Evolutionary conservation across 2,329 filamentous ascomycete species (phyloP).

Genomic region (Biscogniauxia mediterranea): DNA sequence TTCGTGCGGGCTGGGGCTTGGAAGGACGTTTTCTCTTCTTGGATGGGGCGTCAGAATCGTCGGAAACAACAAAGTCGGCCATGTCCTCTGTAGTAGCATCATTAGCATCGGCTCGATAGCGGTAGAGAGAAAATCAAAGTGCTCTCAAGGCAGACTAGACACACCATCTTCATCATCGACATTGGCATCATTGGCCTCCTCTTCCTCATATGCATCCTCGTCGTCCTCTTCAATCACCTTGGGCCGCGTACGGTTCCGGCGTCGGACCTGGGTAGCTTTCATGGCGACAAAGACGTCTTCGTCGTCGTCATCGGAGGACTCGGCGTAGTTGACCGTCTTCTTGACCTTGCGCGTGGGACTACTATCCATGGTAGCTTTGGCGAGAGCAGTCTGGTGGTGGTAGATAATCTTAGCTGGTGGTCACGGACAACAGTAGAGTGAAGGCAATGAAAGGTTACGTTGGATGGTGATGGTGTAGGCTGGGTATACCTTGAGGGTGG

Average conservation of each 20-base stretch:
- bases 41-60: conserved; percentile 74
- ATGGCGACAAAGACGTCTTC: conserved; percentile 63
- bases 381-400: conserved; percentile 40
- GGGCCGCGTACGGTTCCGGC: conserved; percentile 50
- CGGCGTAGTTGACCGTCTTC: conserved; percentile 73
- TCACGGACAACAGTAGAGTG: conserved; percentile 39
- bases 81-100: conserved; percentile 55
- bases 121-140: conserved; percentile 6
- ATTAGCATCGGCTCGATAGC: not conserved
- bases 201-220: conserved; percentile 62
- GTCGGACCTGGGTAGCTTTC: conserved; percentile 39
- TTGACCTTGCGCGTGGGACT: conserved; percentile 75
- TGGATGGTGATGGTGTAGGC: conserved; percentile 35
- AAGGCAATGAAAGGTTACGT: conserved; percentile 3
- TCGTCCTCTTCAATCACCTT: conserved; percentile 64
- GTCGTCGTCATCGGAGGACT: conserved; percentile 79
- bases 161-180: conserved; percentile 63
- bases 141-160: conserved; percentile 3
- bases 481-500: conserved; percentile 49
- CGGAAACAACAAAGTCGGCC: conserved; percentile 83
- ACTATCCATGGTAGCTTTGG: conserved; percentile 47
- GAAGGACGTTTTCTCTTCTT: conserved; percentile 75
- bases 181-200: conserved; percentile 54
- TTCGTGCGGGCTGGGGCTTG: conserved; percentile 54
- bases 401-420: conserved; percentile 36